phyloP scores from a whole-genome alignment of 2,329 filamentous ascomycete species.

The Trichoderma asperellum region DNA sequence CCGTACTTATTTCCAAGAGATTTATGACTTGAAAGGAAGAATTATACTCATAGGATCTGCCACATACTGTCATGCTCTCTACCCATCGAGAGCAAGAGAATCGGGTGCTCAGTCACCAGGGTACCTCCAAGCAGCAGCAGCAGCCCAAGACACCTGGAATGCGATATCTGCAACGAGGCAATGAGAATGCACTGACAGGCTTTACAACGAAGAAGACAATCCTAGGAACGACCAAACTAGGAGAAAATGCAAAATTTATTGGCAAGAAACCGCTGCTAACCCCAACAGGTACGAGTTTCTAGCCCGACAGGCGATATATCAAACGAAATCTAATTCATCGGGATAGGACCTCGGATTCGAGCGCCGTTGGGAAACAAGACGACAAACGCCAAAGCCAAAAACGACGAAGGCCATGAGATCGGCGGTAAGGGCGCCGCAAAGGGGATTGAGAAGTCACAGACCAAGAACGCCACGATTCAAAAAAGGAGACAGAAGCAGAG shows the following conservation, averaged over 20 bases:
- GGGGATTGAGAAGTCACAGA: slow-evolving; percentile 65
- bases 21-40: neutral
- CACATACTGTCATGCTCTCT: slow-evolving; percentile 65
- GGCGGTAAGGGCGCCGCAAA: slow-evolving; percentile 63
- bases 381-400: slow-evolving; percentile 84
- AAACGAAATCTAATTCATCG: slow-evolving; percentile 24
- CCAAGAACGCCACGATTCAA: slow-evolving; percentile 62
- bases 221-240: slow-evolving; percentile 60
- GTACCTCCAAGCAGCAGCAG: slow-evolving; percentile 73
- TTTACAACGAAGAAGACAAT: slow-evolving; percentile 50
- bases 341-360: slow-evolving; percentile 57
- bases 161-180: slow-evolving; percentile 73
- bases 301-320: neutral
- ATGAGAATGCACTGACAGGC: slow-evolving; percentile 71
- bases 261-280: slow-evolving; percentile 68
- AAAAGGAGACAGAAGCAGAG: slow-evolving; percentile 65
- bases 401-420: slow-evolving; percentile 68
- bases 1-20: neutral
- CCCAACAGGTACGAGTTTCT: slow-evolving; percentile 68
- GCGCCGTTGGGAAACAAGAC: slow-evolving; percentile 92
- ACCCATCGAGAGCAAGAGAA: slow-evolving; percentile 87
- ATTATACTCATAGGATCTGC: neutral
- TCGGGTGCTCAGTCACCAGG: slow-evolving; percentile 74
- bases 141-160: slow-evolving; percentile 82
- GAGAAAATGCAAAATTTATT: slow-evolving; percentile 52